Evolutionary conservation across 176 grass and related monocot species (phyloP).

Genomic region (Panicum miliaceum): DNA sequence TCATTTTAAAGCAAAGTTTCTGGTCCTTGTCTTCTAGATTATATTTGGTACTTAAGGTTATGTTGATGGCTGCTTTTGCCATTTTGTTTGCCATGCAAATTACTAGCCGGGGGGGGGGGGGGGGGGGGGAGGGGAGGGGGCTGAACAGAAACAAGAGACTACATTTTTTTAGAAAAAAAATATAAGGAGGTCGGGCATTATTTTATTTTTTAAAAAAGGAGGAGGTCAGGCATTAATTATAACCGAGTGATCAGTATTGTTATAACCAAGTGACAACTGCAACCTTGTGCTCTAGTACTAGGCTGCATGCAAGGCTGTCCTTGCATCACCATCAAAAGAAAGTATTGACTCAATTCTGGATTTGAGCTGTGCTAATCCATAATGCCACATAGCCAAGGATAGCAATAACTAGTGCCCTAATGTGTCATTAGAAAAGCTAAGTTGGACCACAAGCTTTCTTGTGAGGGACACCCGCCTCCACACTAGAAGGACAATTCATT

Average conservation of each 20-base stretch:
- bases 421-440: conserved; percentile 29
- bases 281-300: background rate
- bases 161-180: background rate
- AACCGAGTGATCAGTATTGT: no score
- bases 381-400: background rate
- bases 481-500: conserved; percentile 14
- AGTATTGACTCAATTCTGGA: background rate
- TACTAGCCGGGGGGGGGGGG: background rate
- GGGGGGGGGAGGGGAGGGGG: no score
- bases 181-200: no score
- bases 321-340: background rate
- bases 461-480: conserved; percentile 25
- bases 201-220: no score
- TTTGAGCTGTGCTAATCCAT: background rate
- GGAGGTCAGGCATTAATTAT: background rate
- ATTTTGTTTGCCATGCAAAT: background rate
- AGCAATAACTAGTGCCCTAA: background rate
- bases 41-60: background rate
- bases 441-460: background rate
- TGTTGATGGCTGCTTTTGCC: background rate
- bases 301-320: background rate
- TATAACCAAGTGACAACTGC: background rate
- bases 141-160: background rate
- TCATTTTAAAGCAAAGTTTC: background rate
- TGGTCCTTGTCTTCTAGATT: background rate